Evolutionary conservation across 768 basidiomycete species (phyloP), one percentile per base, ranked within the genome.

Genomic region (Gymnopilus dilepis): DNA sequence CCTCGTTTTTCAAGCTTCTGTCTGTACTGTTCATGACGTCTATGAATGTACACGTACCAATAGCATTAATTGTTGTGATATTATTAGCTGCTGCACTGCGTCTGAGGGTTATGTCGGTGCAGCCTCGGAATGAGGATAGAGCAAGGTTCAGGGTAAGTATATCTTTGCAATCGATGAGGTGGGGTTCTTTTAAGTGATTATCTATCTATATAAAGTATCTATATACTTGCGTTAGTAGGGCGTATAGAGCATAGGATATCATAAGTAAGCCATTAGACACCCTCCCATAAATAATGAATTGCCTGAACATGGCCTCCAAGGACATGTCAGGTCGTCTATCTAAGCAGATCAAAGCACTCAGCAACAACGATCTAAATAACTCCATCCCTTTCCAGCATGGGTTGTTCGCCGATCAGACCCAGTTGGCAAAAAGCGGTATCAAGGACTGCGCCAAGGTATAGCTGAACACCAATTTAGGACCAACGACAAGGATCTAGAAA

Each of bases 401-500:
- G 22, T 9, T 43, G n/a, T 43, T 21, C 53, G 31, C 30, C 43
- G 45, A 38, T 72, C 73, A 93, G 63, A 93, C 92, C 74, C 92
- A 96, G 74, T 93, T 86, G 42, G 89, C 85, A 77, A 96, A 97
- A 69, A 90, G 79, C 47, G 96, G 96, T 80, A 99, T 98, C 75
- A 99, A 82, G 17, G 91, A 92, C 77, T 99, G 97, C 11, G 97
- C 97, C 3, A 98, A 85, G 51, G 97, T 99, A 80, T 97, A 98
- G 69, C 93, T 95, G 85, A 99, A 99, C 68, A 99, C 94, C 34
- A 99, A 87, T 79, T 99, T 98, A 40, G 97, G 97, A 54, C 95
- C 96, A 37, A 99, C 95, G 63, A 98, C 95, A 47, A 98, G 83
- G 68, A 97, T 92, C 94, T 96, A 67, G 13, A 47, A 24, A 41